Evolutionary conservation across 257 asterid genomes (phyloP), one percentile per base, ranked within the genome.

Genomic region (Marsdenia floribunda): DNA sequence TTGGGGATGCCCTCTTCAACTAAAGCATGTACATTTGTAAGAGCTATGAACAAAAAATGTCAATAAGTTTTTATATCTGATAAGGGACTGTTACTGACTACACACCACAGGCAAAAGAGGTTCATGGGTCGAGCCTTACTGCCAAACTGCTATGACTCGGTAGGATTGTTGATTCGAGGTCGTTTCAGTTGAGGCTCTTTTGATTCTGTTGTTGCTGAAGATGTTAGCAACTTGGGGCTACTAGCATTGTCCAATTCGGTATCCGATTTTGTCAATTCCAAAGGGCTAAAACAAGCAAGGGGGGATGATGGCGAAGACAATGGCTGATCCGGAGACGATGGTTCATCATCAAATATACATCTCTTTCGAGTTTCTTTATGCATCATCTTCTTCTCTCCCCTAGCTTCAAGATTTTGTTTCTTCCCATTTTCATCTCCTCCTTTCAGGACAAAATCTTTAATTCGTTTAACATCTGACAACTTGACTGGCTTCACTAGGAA

Each of bases 401-500:
- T 54, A 1, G 26, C 14, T 29, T 53, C 74, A 16, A 24, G 4
- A 13, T 6, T 54, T 13, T 14, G 26, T 37, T 42, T 66, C 11
- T 22, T 29, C 21, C 66, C 53, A 59, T 33, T 19, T 33, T 65
- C 61, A 6, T 76, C 37, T 22, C 49, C 80, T 49, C 80, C 76
- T 47, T 14, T 49, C 29, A 71, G n/a, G 7, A 64, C 52, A 21
- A 54, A 64, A 63, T 72, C 72, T 53, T 52, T 71, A 22, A 78
- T 55, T 24, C 82, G 74, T 42, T 73, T 78, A 71, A 78, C 82
- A 35, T 78, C 82, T 2, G 78, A 18, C 5, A 78, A 71, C 78
- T 78, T 78, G 21, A 78, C 75, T 54, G 98, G 98, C 88, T 93
- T 93, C 55, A 91, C 85, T 0, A 93, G 92, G 80, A 87, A 93